Evolutionary conservation across 352 stramenopile genomes (phyloP), one percentile per base, ranked within the genome.

Genomic region (Pythium biforme): DNA sequence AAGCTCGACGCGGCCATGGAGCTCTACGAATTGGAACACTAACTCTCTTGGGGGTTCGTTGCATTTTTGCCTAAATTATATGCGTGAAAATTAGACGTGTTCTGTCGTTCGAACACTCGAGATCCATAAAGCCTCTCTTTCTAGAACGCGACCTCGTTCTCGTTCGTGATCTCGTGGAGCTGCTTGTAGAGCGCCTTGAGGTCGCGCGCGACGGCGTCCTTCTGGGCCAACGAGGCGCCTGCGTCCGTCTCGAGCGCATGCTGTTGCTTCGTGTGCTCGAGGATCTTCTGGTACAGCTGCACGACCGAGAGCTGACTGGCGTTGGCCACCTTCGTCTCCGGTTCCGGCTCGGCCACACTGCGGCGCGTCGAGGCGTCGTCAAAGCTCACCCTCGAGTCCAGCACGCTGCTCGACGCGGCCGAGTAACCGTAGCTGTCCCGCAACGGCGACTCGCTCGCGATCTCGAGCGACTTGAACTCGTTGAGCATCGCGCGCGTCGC

Each of bases 201-300:
- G 34, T 83, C 68, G 15, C 65, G 59, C 23, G 75, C 72, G 4
- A 86, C 66, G 29, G 77, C 66, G 26, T 76, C 68, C 58, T 73
- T 83, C 31, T 79, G 70, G 3, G 68, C 61, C 0, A 64, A 26
- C 37, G 81, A 66, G 0, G 69, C 68, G n/a, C 76, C 59, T 1
- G 74, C 66, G 31, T 79, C 68, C 5, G 66, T 52, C 62, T 89
- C 75, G 23, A 89, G 54, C 22, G 73, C 64, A 52, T 86, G 76
- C 59, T 85, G 77, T 45, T 73, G 57, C 69, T 82, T 86, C 7
- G 79, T 89, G 46, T 85, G 62, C 64, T 85, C 76, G 34, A 89
- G 37, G 33, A 89, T 82, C 60, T 77, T 73, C 62, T 89, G 76
- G 63, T 89, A 89, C 17, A 89, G 57, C 52, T 75, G 74, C 57